These are phyloP conservation scores for Pleurotus cornucopiae DNA, from an alignment of 768 basidiomycete genomes.

Conservation along the genomic window DNA sequence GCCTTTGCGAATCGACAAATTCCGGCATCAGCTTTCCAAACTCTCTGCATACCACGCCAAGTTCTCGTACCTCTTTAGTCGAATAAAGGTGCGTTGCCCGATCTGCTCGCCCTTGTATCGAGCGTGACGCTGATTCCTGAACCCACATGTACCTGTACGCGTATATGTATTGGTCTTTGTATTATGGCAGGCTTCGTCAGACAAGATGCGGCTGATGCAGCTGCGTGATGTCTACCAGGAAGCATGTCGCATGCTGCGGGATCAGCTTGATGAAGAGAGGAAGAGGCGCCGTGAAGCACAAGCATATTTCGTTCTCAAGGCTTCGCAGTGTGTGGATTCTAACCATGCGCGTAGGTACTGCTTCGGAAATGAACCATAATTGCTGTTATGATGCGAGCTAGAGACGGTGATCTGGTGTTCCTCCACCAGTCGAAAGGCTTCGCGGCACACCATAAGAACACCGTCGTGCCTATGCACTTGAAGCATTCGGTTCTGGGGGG, in stretches of 20 bases:
- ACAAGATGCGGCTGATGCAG: constrained; percentile 17
- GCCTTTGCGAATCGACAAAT: constrained; percentile 14
- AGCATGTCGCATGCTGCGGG: constrained; percentile 12
- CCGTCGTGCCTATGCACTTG: too few species aligned
- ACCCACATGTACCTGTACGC: too few species aligned
- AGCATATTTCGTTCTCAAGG: not conserved
- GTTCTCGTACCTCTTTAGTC: constrained; percentile 14
- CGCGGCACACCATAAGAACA: too few species aligned
- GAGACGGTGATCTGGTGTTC: too few species aligned
- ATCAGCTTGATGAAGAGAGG: constrained; percentile 14
- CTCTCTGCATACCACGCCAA: constrained; percentile 16
- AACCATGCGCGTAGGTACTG: not conserved
- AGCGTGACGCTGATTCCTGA: too few species aligned
- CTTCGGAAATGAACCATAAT: not conserved
- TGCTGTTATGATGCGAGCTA: too few species aligned
- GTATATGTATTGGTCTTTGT: not conserved
- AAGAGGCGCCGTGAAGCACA: constrained; percentile 14
- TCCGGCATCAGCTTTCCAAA: constrained; percentile 15
- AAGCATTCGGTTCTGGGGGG: too few species aligned
- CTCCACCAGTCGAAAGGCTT: too few species aligned
- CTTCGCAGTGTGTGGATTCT: not conserved
- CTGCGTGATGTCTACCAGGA: constrained; percentile 14
- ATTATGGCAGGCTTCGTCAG: constrained; percentile 15
- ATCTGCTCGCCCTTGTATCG: not conserved
- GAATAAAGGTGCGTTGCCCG: constrained; percentile 11